Conservation (phyloP, 2,329 filamentous ascomycete genomes). For the Raffaelea albimanens region DNA sequence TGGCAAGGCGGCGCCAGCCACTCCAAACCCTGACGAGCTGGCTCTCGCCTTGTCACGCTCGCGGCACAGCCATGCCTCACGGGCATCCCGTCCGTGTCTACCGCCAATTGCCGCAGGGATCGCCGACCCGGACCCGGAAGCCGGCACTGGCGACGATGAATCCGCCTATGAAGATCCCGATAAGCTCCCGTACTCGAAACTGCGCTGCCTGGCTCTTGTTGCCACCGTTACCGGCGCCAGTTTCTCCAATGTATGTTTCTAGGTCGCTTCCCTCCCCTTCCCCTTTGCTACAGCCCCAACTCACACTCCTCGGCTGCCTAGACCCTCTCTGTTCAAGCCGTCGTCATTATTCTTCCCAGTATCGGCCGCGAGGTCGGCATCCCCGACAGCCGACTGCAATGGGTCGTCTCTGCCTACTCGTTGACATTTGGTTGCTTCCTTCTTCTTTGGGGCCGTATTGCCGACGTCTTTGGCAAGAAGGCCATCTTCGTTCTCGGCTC, state of each 20-base stretch:
- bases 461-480: slow-evolving; percentile 57
- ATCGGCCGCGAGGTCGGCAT: slow-evolving; percentile 48
- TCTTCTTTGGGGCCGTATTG: slow-evolving; percentile 57
- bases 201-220: slow-evolving; percentile 44
- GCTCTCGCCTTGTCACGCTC: no score
- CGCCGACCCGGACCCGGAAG: neutral
- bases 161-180: slow-evolving; percentile 1
- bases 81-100: no score
- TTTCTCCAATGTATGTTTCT: slow-evolving; percentile 39
- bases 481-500: slow-evolving; percentile 56
- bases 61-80: no score
- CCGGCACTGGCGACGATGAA: neutral
- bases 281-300: neutral
- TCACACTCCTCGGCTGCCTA: slow-evolving; percentile 1
- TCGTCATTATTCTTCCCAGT: slow-evolving; percentile 54
- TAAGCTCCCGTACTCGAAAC: slow-evolving; percentile 29
- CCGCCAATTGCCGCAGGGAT: no score
- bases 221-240: slow-evolving; percentile 44
- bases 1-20: no score
- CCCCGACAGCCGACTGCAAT: slow-evolving; percentile 50
- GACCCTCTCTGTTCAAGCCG: slow-evolving; percentile 42
- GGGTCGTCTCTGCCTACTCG: slow-evolving; percentile 57
- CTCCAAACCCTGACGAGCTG: no score
- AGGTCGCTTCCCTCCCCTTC: neutral
- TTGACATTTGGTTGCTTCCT: slow-evolving; percentile 60